Base-by-base conservation (phyloP, 192 early-diverging fungal species). In the Thoreauomyces humboldtii region DNA sequence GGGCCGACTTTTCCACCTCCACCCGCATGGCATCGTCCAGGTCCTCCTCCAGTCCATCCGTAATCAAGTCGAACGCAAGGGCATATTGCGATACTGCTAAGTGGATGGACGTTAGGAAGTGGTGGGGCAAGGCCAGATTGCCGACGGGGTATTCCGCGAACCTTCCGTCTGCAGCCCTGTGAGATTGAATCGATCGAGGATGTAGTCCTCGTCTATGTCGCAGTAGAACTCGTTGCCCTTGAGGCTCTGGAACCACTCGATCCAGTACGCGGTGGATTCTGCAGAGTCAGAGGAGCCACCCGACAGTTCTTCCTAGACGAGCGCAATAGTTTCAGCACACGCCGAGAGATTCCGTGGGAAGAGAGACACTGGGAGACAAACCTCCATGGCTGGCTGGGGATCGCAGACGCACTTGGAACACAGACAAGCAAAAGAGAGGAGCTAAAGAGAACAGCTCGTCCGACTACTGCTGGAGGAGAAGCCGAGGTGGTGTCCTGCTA, bases 151-250 rank as follows among this genome's bases (percentile, higher is more conserved):
- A n/a, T n/a, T n/a, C n/a, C n/a, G n/a, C n/a, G n/a, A n/a, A n/a
- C n/a, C n/a, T 61, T 99, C 96, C 25, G 81, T 76, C 65, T 85
- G 87, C 37, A 99, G 81, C 27, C 95, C 95, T 2, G 97, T 96
- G 61, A 99, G 79, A 72, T 99, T 99, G 84, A 99, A 99, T 41
- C 92, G 80, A 81, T 99, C 97, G 54, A 91, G 75, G 54, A 99
- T 92, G 74, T 93, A 99, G 14, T 96, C 94, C 67, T 93, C 92
- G 71, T 99, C 97, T n/a, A 99, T 90, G 47, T 95, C 91, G 77
- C 93, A 97, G 81, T 95, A 98, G 70, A 95, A 93, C 72, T 99
- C 97, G 71, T 97, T 94, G 45, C 95, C 97, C 60, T 92, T 91
- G 32, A 87, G 85, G 25, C 81, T 81, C 63, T 89, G 85, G 70